Percentiles rank a stretch among this genome's conserved stretches.
Evolutionary conservation across 495 filamentous ascomycete species (phyloP).

Genomic region (Lophiotrema nucula): DNA sequence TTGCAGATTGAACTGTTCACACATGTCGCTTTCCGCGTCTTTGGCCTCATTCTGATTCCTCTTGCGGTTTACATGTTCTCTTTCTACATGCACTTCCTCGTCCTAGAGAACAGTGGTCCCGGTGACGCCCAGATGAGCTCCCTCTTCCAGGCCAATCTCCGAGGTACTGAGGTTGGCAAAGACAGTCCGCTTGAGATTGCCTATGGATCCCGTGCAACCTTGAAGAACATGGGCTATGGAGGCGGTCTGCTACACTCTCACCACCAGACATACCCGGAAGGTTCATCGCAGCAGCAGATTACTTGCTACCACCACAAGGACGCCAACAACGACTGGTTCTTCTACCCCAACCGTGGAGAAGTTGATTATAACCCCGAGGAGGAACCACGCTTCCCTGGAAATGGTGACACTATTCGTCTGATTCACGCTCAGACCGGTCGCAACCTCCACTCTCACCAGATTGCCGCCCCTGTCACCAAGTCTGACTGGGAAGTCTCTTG

Average conservation of each 20-base stretch:
- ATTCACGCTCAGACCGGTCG: conserved; percentile 95
- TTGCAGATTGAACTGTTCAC: conserved; percentile 64
- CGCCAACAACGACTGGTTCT: conserved; percentile 99
- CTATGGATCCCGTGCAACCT: conserved; percentile 80
- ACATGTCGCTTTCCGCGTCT: conserved; percentile 75
- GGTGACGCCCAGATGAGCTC: conserved; percentile 99
- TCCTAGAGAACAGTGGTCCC: conserved; percentile 90
- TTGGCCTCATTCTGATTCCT: conserved; percentile 86
- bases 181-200: conserved; percentile 92
- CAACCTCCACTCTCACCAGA: conserved; percentile 90
- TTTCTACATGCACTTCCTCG: conserved; percentile 88
- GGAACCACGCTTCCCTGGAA: conserved; percentile 68
- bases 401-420: conserved; percentile 77
- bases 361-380: conserved; percentile 68
- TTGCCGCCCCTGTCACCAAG: conserved; percentile 86
- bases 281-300: conserved; percentile 90
- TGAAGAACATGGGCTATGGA: conserved; percentile 99
- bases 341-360: conserved; percentile 83
- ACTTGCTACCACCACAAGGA: conserved; percentile 99
- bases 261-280: conserved; percentile 94
- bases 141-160: conserved; percentile 94
- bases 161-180: conserved; percentile 87
- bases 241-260: conserved; percentile 97
- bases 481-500: conserved; percentile 87
- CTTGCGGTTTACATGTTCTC: conserved; percentile 88